phyloP scores from a whole-genome alignment of 2,329 filamentous ascomycete species.

The Monilinia aucupariae region DNA sequence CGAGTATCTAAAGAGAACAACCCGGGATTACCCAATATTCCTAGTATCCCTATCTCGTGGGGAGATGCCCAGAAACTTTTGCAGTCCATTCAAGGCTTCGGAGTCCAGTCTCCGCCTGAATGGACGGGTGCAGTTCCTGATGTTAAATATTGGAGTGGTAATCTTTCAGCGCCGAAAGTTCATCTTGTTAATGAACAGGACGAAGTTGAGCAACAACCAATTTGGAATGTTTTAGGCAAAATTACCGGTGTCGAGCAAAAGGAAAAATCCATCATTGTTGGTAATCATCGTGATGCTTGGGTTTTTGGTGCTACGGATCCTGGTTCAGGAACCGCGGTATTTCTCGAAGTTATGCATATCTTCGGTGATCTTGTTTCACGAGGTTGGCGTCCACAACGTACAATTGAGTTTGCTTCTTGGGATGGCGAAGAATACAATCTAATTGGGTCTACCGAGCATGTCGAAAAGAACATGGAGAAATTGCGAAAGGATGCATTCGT shows the following conservation, averaged over 20 bases:
- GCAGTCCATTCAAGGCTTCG: slow-evolving; percentile 68
- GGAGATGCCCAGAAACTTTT: slow-evolving; percentile 78
- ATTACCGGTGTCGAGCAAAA: slow-evolving; percentile 80
- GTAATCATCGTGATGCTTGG: slow-evolving; percentile 92
- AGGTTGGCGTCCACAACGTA: slow-evolving; percentile 89
- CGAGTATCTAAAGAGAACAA: slow-evolving; percentile 66
- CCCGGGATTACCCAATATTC: slow-evolving; percentile 71
- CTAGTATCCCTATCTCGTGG: slow-evolving; percentile 86
- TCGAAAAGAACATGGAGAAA: slow-evolving; percentile 73
- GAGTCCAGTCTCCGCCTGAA: slow-evolving; percentile 58
- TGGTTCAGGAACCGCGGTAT: slow-evolving; percentile 81
- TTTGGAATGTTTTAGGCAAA: slow-evolving; percentile 86
- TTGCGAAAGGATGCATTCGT: slow-evolving; percentile 72
- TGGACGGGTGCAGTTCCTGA: slow-evolving; percentile 77
- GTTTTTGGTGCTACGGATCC: slow-evolving; percentile 82
- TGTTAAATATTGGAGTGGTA: slow-evolving; percentile 82
- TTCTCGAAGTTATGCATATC: slow-evolving; percentile 82
- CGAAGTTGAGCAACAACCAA: slow-evolving; percentile 72
- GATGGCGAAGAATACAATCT: slow-evolving; percentile 90
- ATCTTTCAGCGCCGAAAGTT: slow-evolving; percentile 67
- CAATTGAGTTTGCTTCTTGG: slow-evolving; percentile 96
- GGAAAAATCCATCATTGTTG: slow-evolving; percentile 79
- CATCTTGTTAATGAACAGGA: slow-evolving; percentile 83
- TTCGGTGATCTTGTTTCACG: slow-evolving; percentile 70
- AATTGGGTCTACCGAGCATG: slow-evolving; percentile 89